A percentile compares a stretch with the other conserved stretches of the same genome.
Evolutionary conservation across 2,329 filamentous ascomycete genomes (phyloP).

Genomic region (Colletotrichum orbiculare): DNA sequence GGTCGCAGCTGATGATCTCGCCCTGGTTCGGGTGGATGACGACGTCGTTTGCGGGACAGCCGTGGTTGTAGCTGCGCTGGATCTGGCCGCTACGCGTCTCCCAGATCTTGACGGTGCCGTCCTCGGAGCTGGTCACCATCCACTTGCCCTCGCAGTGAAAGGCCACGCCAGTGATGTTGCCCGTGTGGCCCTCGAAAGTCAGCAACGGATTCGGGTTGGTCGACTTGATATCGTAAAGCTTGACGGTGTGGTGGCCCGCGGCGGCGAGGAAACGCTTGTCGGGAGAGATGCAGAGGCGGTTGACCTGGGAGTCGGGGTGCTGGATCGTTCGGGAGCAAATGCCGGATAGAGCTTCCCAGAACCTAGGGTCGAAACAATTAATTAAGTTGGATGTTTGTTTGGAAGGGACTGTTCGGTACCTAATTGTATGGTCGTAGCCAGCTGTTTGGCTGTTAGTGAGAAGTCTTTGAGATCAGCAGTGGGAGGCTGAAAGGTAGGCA

Average conservation of each 20-base stretch:
- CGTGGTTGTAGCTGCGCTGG: constrained; percentile 93
- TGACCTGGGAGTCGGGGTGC: constrained; percentile 97
- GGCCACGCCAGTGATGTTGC: constrained; percentile 94
- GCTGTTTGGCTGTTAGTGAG: constrained; percentile 50
- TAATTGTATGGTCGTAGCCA: constrained; percentile 72
- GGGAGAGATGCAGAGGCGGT: constrained; percentile 96
- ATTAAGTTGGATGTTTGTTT: not conserved
- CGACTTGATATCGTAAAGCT: constrained; percentile 98
- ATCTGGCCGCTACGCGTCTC: constrained; percentile 87
- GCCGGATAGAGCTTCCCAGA: constrained; percentile 98
- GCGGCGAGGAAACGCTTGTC: constrained; percentile 96
- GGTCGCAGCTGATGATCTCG: constrained; percentile 96
- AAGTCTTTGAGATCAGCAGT: constrained; percentile 3
- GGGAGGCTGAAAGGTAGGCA: not conserved
- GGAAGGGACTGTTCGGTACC: constrained; percentile 49
- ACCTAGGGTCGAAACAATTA: constrained; percentile 62
- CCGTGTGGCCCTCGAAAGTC: constrained; percentile 94
- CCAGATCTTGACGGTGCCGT: constrained; percentile 97
- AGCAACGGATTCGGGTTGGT: constrained; percentile 95
- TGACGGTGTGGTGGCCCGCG: constrained; percentile 83
- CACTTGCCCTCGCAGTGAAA: constrained; percentile 99
- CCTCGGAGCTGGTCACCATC: constrained; percentile 99
- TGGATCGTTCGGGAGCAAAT: constrained; percentile 99
- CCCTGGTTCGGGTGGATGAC: constrained; percentile 99
- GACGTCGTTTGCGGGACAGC: constrained; percentile 91